Evolutionary conservation across 2,329 filamentous ascomycete genomes (phyloP), one percentile per base, ranked within the genome.

Genomic region (Cercospora sp.): DNA sequence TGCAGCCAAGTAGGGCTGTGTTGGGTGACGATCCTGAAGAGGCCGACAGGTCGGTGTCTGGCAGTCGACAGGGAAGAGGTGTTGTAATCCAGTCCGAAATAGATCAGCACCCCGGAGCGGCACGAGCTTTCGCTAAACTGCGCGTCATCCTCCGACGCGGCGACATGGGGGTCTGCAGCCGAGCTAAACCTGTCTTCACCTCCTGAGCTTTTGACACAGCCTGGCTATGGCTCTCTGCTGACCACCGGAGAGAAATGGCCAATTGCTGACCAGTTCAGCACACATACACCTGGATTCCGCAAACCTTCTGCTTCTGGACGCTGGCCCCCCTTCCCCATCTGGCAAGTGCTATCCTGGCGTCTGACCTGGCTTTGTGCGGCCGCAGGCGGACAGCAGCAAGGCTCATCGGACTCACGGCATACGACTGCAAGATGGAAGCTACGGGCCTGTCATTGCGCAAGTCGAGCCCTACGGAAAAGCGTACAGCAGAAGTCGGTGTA

Each of bases 111-210:
- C 51, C 51, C 45, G 49, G 12, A 24, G 32, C 62, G 62, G 62
- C 62, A 58, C 62, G 62, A 64, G 58, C 62, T 51, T 58, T 58
- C 51, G 26, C 3, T 32, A 53, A 24, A 63, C 26, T 53, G 58
- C 12, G 21, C 30, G 40, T 40, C 58, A 61, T 61, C 18, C 34
- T 61, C 9, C 45, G 45, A 21, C 45, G 12, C 18, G 45, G 45
- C 21, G 45, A 21, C 45, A 51, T 12, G 45, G 45, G 45, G 18
- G 45, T 12, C 10, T 24, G 45, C 45, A 51, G 45, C 45, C 45
- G 45, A 51, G 45, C 18, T 21, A 26, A 51, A 24, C 21, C 45
- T 51, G 45, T 24, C 43, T 24, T 24, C n/a, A 21, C 43, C 18
- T 49, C 18, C 43, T 49, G 43, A 49, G 58, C 30, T 60, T 26